These are phyloP conservation scores for Heterococcus sp. DNA, from an alignment of 108 stramenopile species.

Conservation along the genomic window DNA sequence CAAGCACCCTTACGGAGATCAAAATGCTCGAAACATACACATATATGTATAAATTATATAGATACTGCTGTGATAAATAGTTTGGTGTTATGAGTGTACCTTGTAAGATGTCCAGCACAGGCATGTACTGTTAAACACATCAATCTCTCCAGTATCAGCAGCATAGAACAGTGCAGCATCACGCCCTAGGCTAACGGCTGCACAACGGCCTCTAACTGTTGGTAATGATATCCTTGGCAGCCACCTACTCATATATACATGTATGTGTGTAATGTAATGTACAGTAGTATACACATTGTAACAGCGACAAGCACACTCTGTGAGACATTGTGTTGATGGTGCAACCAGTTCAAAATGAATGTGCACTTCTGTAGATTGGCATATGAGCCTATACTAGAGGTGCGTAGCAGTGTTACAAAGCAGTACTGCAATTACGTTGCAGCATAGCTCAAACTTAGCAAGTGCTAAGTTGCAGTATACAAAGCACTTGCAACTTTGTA, in stretches of 20 bases:
- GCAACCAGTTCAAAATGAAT: background rate
- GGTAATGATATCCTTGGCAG: background rate
- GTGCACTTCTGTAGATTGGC: background rate
- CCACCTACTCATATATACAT: background rate
- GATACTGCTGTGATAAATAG: too few species aligned
- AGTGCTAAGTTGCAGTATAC: too few species aligned
- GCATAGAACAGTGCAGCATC: conserved; percentile 26
- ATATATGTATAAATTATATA: too few species aligned
- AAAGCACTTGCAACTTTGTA: too few species aligned
- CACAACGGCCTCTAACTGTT: background rate
- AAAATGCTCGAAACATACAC: too few species aligned
- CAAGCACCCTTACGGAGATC: too few species aligned
- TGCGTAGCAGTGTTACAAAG: background rate
- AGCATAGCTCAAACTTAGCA: too few species aligned
- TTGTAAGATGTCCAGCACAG: conserved; percentile 38
- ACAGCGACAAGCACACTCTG: too few species aligned
- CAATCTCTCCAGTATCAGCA: conserved; percentile 6
- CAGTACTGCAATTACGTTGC: too few species aligned
- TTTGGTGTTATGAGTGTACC: too few species aligned
- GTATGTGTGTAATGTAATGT: background rate
- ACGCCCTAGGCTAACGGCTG: conserved; percentile 10
- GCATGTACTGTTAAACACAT: conserved; percentile 16
- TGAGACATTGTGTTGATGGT: too few species aligned
- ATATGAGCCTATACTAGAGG: background rate
- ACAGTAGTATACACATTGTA: too few species aligned